Percentiles rank a stretch among this genome's conserved stretches.
Conservation (phyloP, 495 filamentous ascomycete species). For the Daldinia caldariorum region DNA sequence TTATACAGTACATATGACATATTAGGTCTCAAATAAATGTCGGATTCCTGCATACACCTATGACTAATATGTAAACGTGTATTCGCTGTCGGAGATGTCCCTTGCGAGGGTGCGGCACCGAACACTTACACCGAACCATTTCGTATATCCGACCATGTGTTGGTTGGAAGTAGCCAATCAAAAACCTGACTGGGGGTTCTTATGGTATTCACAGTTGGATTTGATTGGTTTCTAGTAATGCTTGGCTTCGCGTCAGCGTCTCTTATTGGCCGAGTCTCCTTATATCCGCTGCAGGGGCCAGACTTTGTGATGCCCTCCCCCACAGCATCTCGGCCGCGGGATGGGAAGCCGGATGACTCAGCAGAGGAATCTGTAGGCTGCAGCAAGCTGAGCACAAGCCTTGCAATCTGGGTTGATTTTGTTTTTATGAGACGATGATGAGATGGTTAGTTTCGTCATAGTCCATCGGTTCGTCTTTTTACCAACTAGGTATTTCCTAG, state of each 20-base stretch:
- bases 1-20: too few relatives aligned
- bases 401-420: neutral
- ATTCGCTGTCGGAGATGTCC: too few relatives aligned
- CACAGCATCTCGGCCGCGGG: conserved; percentile 3
- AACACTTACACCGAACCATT: neutral
- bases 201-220: neutral
- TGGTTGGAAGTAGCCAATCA: neutral
- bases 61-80: too few relatives aligned
- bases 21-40: too few relatives aligned
- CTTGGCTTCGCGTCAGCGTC: neutral
- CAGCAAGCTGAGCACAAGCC: neutral
- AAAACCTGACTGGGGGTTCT: neutral
- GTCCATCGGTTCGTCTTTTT: too few relatives aligned
- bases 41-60: neutral
- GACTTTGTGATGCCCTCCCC: neutral
- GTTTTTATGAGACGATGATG: neutral
- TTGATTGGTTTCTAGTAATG: neutral
- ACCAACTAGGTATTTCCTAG: too few relatives aligned
- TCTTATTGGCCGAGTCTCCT: neutral
- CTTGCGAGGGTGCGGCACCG: neutral
- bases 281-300: neutral
- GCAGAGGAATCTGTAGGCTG: neutral
- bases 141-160: neutral
- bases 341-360: conserved; percentile 6
- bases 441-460: neutral